Evolutionary conservation across 495 filamentous ascomycete genomes (phyloP).

Genomic region (Cryomyces minteri): DNA sequence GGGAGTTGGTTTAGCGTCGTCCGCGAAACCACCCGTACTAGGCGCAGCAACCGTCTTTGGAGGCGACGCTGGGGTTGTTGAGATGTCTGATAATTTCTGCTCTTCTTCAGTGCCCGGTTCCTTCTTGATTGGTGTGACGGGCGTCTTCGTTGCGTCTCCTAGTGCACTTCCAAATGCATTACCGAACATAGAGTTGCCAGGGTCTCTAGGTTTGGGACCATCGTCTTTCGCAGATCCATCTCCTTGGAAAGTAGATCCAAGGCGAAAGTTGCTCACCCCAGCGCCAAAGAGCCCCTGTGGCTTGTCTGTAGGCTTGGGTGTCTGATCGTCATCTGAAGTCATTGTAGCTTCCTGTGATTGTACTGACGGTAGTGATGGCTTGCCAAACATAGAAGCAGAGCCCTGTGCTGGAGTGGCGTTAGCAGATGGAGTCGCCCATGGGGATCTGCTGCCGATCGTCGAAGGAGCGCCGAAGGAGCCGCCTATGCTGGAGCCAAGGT

Average conservation of each 20-base stretch:
- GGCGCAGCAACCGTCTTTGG: not conserved
- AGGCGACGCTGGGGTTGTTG: constrained; percentile 37
- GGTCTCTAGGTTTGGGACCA: constrained; percentile 27
- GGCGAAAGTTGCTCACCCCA: constrained; percentile 35
- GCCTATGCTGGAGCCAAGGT: constrained; percentile 14
- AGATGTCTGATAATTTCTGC: constrained; percentile 22
- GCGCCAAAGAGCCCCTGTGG: constrained; percentile 28
- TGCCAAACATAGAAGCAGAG: constrained; percentile 3
- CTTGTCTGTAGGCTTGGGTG: not conserved
- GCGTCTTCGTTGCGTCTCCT: constrained; percentile 25
- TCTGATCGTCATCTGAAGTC: constrained; percentile 3
- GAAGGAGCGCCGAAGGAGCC: constrained; percentile 8
- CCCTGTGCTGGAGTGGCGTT: constrained; percentile 6
- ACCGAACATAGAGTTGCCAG: constrained; percentile 22
- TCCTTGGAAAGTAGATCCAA: constrained; percentile 65
- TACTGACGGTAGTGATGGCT: constrained; percentile 1
- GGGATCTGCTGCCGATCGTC: constrained; percentile 1
- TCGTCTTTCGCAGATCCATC: constrained; percentile 49
- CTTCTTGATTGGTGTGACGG: constrained; percentile 27
- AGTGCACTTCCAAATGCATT: constrained; percentile 36
- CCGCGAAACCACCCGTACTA: not conserved
- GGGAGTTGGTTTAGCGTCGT: not conserved
- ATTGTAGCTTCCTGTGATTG: constrained; percentile 6
- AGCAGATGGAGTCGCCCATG: not conserved
- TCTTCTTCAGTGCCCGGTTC: constrained; percentile 40